Percentiles rank a stretch among this genome's conserved stretches.
phyloP scores from a whole-genome alignment of 2,329 filamentous ascomycete species.

The Diaporthe sp. region DNA sequence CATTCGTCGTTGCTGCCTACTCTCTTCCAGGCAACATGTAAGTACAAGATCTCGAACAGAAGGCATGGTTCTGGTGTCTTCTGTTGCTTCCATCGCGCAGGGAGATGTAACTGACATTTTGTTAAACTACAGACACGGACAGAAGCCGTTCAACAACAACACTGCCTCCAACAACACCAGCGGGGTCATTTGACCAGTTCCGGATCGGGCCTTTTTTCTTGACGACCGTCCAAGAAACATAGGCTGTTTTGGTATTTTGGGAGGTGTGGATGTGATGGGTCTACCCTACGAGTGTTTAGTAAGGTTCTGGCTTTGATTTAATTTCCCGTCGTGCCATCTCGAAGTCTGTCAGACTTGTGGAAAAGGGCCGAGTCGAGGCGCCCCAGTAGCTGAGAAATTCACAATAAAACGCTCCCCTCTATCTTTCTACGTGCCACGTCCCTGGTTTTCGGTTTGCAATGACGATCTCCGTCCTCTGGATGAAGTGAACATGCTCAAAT shows the following conservation, averaged over 20 bases:
- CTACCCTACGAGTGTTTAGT: neutral
- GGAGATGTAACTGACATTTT: neutral
- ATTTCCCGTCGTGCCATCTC: neutral
- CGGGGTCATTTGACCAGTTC: neutral
- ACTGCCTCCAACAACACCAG: neutral
- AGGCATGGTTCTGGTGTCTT: neutral
- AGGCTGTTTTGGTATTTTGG: neutral
- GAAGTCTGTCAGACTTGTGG: neutral
- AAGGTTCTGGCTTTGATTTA: neutral
- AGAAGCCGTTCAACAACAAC: slow-evolving; percentile 4
- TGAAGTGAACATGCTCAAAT: neutral
- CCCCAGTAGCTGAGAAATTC: neutral
- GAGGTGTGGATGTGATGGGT: too few species aligned
- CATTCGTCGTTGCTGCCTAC: slow-evolving; percentile 25
- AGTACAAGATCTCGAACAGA: neutral
- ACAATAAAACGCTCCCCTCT: neutral
- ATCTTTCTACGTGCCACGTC: neutral
- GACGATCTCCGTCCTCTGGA: neutral
- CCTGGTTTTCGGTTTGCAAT: neutral
- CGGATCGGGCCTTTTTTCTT: too few species aligned
- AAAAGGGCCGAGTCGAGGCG: neutral
- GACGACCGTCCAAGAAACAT: neutral
- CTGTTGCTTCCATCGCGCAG: neutral
- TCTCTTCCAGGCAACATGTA: slow-evolving; percentile 8
- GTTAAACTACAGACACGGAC: neutral